Evolutionary conservation across 805 yeast genomes (phyloP).

Genomic region (Zygosaccharomyces siamensis): DNA sequence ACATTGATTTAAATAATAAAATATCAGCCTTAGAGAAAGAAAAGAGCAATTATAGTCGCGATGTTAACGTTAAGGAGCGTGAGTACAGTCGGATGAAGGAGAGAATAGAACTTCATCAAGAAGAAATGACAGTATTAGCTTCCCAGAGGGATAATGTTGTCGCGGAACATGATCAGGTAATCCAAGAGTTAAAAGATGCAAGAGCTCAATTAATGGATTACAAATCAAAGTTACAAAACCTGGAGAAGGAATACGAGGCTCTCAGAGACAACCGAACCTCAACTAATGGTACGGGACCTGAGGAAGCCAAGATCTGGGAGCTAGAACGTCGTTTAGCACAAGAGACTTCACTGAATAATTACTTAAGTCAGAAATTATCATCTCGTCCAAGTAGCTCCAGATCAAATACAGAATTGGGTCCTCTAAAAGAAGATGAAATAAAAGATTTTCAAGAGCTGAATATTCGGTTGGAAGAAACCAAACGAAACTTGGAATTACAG

Average conservation of each 20-base stretch:
- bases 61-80: conserved; percentile 35
- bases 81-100: conserved; percentile 33
- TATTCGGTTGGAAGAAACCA: conserved; percentile 48
- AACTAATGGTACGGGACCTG: conserved; percentile 34
- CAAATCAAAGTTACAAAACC: conserved; percentile 31
- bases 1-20: conserved; percentile 39
- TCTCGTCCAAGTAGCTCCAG: conserved; percentile 10
- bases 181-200: conserved; percentile 26
- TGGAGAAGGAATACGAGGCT: conserved; percentile 39
- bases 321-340: conserved; percentile 34
- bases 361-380: conserved; percentile 30
- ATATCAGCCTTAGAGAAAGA: conserved; percentile 38
- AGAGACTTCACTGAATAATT: conserved; percentile 32
- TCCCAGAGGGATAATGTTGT: conserved; percentile 32
- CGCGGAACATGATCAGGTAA: conserved; percentile 27
- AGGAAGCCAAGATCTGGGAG: conserved; percentile 31
- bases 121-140: conserved; percentile 27
- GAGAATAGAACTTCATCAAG: conserved; percentile 25
- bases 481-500: conserved; percentile 46
- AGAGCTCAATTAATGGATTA: conserved; percentile 26
- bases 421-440: conserved; percentile 13
- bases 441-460: conserved; percentile 41
- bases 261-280: conserved; percentile 24
- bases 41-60: conserved; percentile 34
- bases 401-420: not conserved